These are phyloP conservation scores for Peribolospora kevripleyi DNA, from an alignment of 768 basidiomycete genomes.

Conservation along the genomic window DNA sequence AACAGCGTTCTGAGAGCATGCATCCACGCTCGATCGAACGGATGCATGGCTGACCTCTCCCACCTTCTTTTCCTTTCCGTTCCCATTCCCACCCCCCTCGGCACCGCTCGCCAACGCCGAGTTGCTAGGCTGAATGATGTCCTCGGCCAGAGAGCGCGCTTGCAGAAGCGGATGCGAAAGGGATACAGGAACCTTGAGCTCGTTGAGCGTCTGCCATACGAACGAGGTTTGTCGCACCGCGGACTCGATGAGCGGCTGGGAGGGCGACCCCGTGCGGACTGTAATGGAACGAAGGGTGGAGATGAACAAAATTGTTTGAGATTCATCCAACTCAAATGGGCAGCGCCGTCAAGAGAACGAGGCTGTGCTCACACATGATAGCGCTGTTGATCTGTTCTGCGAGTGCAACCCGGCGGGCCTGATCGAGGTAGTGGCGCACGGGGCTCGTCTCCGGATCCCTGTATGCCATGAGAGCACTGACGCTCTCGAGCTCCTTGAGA, in stretches of 20 bases:
- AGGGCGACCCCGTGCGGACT: slow-evolving; percentile 4
- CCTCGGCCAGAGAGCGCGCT: too few species aligned
- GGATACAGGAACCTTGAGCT: slow-evolving; percentile 1
- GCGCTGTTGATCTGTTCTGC: slow-evolving; percentile 75
- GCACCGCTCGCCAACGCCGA: too few species aligned
- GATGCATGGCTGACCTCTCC: too few species aligned
- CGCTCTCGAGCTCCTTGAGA: slow-evolving; percentile 43
- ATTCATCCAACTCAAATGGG: background rate
- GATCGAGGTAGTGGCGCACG: slow-evolving; percentile 46
- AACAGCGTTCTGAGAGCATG: too few species aligned
- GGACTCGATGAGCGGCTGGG: slow-evolving; percentile 4
- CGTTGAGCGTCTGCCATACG: slow-evolving; percentile 2
- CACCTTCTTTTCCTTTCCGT: too few species aligned
- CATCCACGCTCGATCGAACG: too few species aligned
- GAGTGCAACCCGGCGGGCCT: slow-evolving; percentile 50
- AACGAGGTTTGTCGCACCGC: slow-evolving; percentile 4
- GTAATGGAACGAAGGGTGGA: too few species aligned
- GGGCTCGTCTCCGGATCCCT: slow-evolving; percentile 51
- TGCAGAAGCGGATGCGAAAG: too few species aligned
- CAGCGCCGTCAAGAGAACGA: background rate
- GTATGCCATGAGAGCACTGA: slow-evolving; percentile 62
- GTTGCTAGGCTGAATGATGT: too few species aligned
- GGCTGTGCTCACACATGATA: slow-evolving; percentile 41
- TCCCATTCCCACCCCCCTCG: too few species aligned
- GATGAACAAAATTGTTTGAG: background rate